Evolutionary conservation across 768 basidiomycete genomes (phyloP).

Genomic region (Amanita phalloides): DNA sequence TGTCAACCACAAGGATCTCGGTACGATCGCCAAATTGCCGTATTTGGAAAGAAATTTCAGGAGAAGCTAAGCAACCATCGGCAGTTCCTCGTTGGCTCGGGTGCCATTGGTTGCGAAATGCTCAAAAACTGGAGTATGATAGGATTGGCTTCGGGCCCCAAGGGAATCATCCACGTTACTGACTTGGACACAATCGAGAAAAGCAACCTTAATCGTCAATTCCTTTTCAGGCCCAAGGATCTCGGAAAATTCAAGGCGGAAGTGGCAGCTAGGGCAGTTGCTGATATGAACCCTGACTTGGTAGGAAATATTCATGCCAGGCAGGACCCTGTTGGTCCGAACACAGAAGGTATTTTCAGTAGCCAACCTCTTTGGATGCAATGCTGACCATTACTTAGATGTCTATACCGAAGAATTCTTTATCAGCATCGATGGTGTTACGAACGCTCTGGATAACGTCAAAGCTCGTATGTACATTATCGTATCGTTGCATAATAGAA

Average conservation of each 20-base stretch:
- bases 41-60: constrained; percentile 92
- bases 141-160: constrained; percentile 74
- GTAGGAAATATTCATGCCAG: constrained; percentile 76
- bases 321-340: constrained; percentile 89
- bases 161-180: constrained; percentile 84
- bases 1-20: constrained; percentile 73
- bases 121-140: constrained; percentile 99
- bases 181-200: constrained; percentile 99
- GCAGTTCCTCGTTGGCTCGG: constrained; percentile 97
- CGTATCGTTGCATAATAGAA: not conserved
- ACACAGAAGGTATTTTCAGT: constrained; percentile 72
- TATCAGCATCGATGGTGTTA: constrained; percentile 79
- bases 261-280: constrained; percentile 82
- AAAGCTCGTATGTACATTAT: constrained; percentile 64
- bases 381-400: constrained; percentile 54
- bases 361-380: not conserved
- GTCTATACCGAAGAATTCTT: constrained; percentile 88
- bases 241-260: constrained; percentile 96
- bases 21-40: constrained; percentile 92
- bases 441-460: constrained; percentile 96
- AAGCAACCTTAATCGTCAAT: constrained; percentile 96
- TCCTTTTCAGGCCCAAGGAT: constrained; percentile 94
- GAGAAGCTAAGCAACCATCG: constrained; percentile 80
- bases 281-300: constrained; percentile 93
- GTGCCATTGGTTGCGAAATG: constrained; percentile 99